These are phyloP conservation scores for Chaetomidium leptoderma DNA, from an alignment of 495 filamentous ascomycete species.

Conservation along the genomic window DNA sequence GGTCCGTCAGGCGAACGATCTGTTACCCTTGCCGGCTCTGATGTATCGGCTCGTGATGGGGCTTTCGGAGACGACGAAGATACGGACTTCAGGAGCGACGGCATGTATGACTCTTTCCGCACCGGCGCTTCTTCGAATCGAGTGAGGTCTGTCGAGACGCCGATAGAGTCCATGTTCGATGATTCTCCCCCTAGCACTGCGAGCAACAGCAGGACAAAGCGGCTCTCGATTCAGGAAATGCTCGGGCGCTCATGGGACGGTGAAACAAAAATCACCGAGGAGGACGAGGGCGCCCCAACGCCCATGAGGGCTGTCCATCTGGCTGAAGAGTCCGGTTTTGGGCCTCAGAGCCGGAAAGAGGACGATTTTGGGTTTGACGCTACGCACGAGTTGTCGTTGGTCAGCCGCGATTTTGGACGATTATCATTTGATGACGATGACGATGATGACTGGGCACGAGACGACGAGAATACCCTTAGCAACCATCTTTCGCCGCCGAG, in stretches of 20 bases:
- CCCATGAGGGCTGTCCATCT: slow-evolving; percentile 45
- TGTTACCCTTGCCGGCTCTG: slow-evolving; percentile 79
- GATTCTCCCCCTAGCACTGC: slow-evolving; percentile 57
- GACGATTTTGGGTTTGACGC: slow-evolving; percentile 22
- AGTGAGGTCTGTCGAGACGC: slow-evolving; percentile 49
- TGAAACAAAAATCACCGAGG: slow-evolving; percentile 58
- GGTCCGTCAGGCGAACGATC: slow-evolving; percentile 56
- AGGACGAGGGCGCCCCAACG: slow-evolving; percentile 58
- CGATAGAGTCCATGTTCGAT: slow-evolving; percentile 85
- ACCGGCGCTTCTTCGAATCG: slow-evolving; percentile 65
- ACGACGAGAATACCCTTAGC: slow-evolving; percentile 49
- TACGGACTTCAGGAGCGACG: slow-evolving; percentile 80
- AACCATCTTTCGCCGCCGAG: slow-evolving; percentile 54
- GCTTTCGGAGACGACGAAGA: slow-evolving; percentile 80
- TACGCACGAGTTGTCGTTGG: slow-evolving; percentile 18
- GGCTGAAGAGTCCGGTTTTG: slow-evolving; percentile 21
- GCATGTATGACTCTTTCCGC: slow-evolving; percentile 84
- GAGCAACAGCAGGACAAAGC: slow-evolving; percentile 52
- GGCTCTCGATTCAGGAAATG: slow-evolving; percentile 55
- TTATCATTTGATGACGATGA: slow-evolving; percentile 58
- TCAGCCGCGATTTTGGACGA: slow-evolving; percentile 39
- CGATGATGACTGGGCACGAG: slow-evolving; percentile 59
- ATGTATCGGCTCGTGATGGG: slow-evolving; percentile 70
- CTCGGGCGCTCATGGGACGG: slow-evolving; percentile 45
- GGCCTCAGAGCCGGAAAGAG: slow-evolving; percentile 10